Evolutionary conservation across 768 basidiomycete species (phyloP).

Genomic region (Thelephora aurantiotincta): DNA sequence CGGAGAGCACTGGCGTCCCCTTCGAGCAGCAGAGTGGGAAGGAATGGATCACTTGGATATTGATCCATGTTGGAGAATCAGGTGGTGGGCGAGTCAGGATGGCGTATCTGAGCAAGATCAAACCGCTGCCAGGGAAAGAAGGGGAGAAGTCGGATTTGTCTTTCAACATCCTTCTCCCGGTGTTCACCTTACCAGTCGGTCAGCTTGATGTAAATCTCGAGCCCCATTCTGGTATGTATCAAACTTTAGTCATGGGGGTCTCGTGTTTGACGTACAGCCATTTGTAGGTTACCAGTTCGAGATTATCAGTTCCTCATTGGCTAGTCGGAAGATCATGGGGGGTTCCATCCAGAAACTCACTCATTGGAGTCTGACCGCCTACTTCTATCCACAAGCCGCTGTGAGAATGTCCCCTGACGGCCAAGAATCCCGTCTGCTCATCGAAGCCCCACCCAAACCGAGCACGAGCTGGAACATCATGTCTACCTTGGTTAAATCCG

Average conservation of each 20-base stretch:
- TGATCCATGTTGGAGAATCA: conserved; percentile 36
- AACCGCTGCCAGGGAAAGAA: conserved; percentile 13
- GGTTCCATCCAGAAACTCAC: no score
- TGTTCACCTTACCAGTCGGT: conserved; percentile 59
- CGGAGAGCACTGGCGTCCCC: conserved; percentile 20
- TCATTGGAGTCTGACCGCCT: no score
- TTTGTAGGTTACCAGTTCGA: no score
- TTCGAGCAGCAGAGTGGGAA: conserved; percentile 41
- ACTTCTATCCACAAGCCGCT: no score
- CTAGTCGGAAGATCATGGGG: no score
- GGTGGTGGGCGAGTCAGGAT: conserved; percentile 40
- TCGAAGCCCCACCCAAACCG: no score
- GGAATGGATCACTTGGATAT: conserved; percentile 55
- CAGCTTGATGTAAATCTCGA: conserved; percentile 50
- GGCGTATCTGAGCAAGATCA: conserved; percentile 44
- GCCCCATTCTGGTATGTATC: conserved; percentile 32
- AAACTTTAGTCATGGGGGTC: neutral
- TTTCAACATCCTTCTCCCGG: conserved; percentile 45
- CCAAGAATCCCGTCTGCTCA: no score
- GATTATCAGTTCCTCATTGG: no score
- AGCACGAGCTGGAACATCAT: no score
- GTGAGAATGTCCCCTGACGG: no score
- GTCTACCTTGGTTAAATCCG: no score
- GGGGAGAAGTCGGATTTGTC: conserved; percentile 12
- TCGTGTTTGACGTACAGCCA: neutral